A percentile compares a stretch with the other conserved stretches of the same genome.
phyloP scores from a whole-genome alignment of 257 asterid species.

The Petunia secreta region DNA sequence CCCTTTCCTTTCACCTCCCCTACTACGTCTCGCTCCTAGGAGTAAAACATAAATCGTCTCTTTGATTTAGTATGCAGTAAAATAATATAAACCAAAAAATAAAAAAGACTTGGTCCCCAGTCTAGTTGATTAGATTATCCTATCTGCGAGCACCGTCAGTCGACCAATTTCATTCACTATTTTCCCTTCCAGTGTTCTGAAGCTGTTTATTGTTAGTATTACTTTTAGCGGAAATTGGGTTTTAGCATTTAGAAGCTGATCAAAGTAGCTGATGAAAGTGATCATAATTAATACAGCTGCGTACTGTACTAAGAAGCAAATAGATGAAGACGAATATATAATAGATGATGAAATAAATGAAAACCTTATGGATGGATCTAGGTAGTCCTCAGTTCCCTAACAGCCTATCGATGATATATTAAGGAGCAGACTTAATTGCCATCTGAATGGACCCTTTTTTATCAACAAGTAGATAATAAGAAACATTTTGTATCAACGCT shows the following conservation, averaged over 20 bases:
- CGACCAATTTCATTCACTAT: slow-evolving; percentile 19
- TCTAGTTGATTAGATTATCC: slow-evolving; percentile 26
- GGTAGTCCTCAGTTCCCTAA: background rate
- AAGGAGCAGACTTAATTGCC: background rate
- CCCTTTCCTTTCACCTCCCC: background rate
- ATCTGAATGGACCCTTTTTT: slow-evolving; percentile 18
- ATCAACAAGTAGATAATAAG: slow-evolving; percentile 30
- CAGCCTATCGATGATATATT: background rate
- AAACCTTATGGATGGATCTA: background rate
- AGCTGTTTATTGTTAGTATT: background rate
- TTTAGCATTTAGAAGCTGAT: background rate
- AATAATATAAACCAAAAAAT: background rate
- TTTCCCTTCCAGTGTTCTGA: background rate
- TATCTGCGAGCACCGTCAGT: background rate
- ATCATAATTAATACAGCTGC: background rate
- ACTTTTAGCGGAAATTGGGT: background rate
- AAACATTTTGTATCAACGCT: background rate
- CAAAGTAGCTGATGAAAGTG: background rate
- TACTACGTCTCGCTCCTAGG: background rate
- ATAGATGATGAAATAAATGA: background rate
- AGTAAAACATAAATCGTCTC: background rate
- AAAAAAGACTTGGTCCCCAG: slow-evolving; percentile 20
- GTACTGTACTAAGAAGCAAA: background rate
- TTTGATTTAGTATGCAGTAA: background rate
- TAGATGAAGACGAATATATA: background rate